Base-by-base conservation (phyloP, 2,329 filamentous ascomycete genomes). In the Cercospora zeina region DNA sequence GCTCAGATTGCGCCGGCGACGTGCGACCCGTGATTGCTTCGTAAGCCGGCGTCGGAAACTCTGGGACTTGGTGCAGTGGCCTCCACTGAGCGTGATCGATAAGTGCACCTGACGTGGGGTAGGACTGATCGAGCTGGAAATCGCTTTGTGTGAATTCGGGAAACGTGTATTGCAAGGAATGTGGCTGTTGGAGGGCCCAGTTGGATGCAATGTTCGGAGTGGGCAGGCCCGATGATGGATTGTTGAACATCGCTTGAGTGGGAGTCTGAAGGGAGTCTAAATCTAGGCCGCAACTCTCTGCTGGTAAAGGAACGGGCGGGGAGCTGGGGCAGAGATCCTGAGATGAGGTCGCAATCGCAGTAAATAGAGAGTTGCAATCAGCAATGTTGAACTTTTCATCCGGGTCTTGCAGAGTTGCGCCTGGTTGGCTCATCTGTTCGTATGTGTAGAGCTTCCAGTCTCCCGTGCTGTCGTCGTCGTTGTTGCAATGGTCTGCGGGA, bases 1-100 rank as follows among this genome's bases (percentile, higher is more conserved):
- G 70, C 10, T 67, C 62, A 11, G 69, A 71, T 4, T 62, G 61
- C 42, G 64, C 62, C 2, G 69, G 65, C n/a, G 68, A 69, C 13
- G 36, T 39, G 30, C 67, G 61, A 31, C 66, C 64, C 31, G 47
- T 53, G 6, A 58, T 33, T 30, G 47, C 16, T 33, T 56, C 54
- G 37, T 58, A 59, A 33, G 45, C 34, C 8, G 57, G 42, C 10
- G 54, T 24, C 7, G 53, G 21, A 16, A 50, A 54, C 33, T 50
- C 21, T 16, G 50, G 13, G 9, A 36, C 36, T 19, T 60, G 49
- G 6, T 60, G 58, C 21, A 47, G 33, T 21, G 49, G 31, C 24
- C 45, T 21, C 56, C 56, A 50, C 21, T 58, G 56, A 21, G 42
- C 51, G 19, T 56, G 36, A n/a, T 59, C 53, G 36, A 65, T 54